Evolutionary conservation across 768 basidiomycete species (phyloP), one percentile per base, ranked within the genome.

Genomic region (Mycena polygramma): DNA sequence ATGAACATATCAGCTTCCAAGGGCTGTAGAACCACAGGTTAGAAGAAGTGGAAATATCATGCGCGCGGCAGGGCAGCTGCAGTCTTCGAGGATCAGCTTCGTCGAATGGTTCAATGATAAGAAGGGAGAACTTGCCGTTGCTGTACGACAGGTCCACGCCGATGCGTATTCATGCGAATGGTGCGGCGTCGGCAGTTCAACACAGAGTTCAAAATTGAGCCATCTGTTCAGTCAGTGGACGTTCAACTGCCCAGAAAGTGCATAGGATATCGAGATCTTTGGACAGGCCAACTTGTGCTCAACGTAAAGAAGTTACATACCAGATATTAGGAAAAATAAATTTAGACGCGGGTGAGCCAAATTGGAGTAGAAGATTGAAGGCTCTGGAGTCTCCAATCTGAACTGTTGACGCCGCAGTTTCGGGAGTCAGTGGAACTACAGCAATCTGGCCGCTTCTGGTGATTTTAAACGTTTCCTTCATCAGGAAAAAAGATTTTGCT

Each of bases 211-310:
- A 13, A 41, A 41, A 41, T 41, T 11, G 2, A 15, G 8, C 22
- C 22, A 53, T 14, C 6, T 6, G 30, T 30, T 37, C 37, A 41
- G 37, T 24, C 19, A 54, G 39, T 1, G 46, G 35, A 7, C 46
- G 17, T 19, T 14, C 24, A 13, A 39, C 43, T 14, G 7, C 22
- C 8, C 49, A 6, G 52, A 26, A 43, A 35, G 5, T 49, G 54
- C 53, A 68, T 60, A 57, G 67, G 67, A 62, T 68, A 62, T 62
- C 67, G 54, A 14, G 46, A 68, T 62, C 7, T 10, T n/a, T 15
- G 11, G 11, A 64, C 14, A 63, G 37, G 7, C 30, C 17, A 19
- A 10, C 19, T 60, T 54, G 0, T 22, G 30, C 14, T 36, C 9
- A 57, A 58, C 37, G 48, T n/a, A 41, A 30, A 30, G 30, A 30